Percentiles rank a stretch among this genome's conserved stretches.
Conservation (phyloP, 2,329 filamentous ascomycete species). For the Dothideomycetes sp. region DNA sequence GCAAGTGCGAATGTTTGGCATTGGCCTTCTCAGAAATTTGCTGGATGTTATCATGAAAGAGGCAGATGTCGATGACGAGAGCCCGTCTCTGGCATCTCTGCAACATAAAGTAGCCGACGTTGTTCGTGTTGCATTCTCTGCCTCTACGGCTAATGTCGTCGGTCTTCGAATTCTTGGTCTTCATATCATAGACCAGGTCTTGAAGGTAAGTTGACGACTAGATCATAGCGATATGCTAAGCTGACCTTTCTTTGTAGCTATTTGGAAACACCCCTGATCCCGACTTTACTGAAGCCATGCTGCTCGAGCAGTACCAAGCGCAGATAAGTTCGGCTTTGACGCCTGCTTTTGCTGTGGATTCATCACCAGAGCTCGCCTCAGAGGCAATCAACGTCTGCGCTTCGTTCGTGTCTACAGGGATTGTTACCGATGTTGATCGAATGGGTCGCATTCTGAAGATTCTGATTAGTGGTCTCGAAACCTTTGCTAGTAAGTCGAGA, state of each 20-base stretch:
- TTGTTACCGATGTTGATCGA: conserved; percentile 94
- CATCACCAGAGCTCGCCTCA: conserved; percentile 87
- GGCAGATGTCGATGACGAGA: conserved; percentile 66
- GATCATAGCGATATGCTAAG: neutral
- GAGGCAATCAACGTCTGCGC: conserved; percentile 96
- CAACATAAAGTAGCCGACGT: conserved; percentile 84
- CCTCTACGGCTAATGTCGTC: conserved; percentile 85
- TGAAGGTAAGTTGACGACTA: conserved; percentile 47
- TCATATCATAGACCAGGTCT: conserved; percentile 83
- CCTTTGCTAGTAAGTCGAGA: conserved; percentile 61
- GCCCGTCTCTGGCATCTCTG: conserved; percentile 65
- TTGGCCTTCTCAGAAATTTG: conserved; percentile 78
- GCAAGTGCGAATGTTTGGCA: conserved; percentile 92
- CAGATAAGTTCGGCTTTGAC: conserved; percentile 96
- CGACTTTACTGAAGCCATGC: conserved; percentile 92
- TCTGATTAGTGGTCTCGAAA: conserved; percentile 80
- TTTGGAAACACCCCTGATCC: conserved; percentile 94
- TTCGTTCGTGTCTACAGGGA: conserved; percentile 94
- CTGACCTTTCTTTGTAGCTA: conserved; percentile 43
- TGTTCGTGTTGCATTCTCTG: conserved; percentile 93
- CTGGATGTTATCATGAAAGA: conserved; percentile 72
- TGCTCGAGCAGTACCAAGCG: conserved; percentile 95
- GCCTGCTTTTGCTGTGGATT: conserved; percentile 90
- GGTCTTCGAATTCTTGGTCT: conserved; percentile 84
- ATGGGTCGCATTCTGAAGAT: conserved; percentile 98